These are phyloP conservation scores for Claviceps sp. DNA, from an alignment of 2,329 filamentous ascomycete genomes.

Conservation along the genomic window DNA sequence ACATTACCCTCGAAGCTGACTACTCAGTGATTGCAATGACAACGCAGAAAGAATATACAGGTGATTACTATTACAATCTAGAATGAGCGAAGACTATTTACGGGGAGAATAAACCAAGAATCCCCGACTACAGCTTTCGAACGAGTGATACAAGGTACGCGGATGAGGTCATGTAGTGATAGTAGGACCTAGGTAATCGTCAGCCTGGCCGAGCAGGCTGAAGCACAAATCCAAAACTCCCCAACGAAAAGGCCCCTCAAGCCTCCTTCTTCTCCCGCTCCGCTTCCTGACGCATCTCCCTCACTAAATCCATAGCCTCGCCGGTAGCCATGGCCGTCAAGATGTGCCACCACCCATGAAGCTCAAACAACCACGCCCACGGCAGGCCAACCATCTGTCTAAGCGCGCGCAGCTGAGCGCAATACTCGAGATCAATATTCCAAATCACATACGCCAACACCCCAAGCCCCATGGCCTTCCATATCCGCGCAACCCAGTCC, in stretches of 20 bases:
- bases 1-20: too few relatives aligned
- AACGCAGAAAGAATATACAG: too few relatives aligned
- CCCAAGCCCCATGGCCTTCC: constrained; percentile 21
- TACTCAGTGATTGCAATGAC: too few relatives aligned
- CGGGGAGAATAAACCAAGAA: too few relatives aligned
- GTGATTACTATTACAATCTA: too few relatives aligned
- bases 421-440: constrained; percentile 43
- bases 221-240: too few relatives aligned
- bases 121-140: too few relatives aligned
- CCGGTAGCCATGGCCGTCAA: constrained; percentile 42
- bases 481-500: constrained; percentile 14
- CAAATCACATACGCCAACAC: constrained; percentile 37
- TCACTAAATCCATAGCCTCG: constrained; percentile 20
- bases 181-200: too few relatives aligned
- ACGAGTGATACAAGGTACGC: too few relatives aligned
- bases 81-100: too few relatives aligned
- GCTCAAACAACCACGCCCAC: constrained; percentile 40
- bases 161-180: too few relatives aligned
- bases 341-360: constrained; percentile 54
- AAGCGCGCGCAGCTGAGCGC: constrained; percentile 30
- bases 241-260: background rate
- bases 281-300: constrained; percentile 14
- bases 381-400: constrained; percentile 36
- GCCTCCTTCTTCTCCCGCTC: background rate
- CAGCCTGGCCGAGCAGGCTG: too few relatives aligned